Evolutionary conservation across 2,329 filamentous ascomycete genomes (phyloP).

Genomic region (Penicillium sclerotigenum): DNA sequence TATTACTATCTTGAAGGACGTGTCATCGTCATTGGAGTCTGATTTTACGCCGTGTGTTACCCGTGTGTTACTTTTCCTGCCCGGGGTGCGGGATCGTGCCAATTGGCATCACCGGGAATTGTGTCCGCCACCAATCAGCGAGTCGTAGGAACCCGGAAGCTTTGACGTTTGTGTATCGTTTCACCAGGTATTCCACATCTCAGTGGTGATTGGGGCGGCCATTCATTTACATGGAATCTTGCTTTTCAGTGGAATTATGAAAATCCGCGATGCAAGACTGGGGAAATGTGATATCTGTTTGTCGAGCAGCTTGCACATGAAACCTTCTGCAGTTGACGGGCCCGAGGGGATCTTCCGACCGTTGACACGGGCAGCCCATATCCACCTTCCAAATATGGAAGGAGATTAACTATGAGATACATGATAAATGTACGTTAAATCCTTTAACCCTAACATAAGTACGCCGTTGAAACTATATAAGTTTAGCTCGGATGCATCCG

Average conservation of each 20-base stretch:
- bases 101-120: too few relatives aligned
- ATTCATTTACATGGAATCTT: neutral
- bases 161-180: slow-evolving; percentile 38
- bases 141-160: slow-evolving; percentile 26
- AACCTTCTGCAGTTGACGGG: neutral
- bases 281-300: neutral
- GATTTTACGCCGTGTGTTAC: slow-evolving; percentile 30
- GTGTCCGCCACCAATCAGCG: too few relatives aligned
- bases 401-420: neutral
- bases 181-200: slow-evolving; percentile 35
- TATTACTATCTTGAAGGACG: slow-evolving; percentile 35
- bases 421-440: neutral
- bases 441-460: neutral
- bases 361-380: neutral
- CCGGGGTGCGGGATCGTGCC: neutral
- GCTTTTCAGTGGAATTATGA: neutral
- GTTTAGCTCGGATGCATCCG: neutral
- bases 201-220: slow-evolving; percentile 24
- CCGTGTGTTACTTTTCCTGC: slow-evolving; percentile 30
- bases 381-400: neutral
- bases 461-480: neutral
- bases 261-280: neutral
- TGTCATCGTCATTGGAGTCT: neutral
- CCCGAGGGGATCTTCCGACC: neutral
- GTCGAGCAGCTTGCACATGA: neutral